phyloP scores from a whole-genome alignment of 228 moss, liverwort and hornwort genomes.

The Sphagnum magellanicum region DNA sequence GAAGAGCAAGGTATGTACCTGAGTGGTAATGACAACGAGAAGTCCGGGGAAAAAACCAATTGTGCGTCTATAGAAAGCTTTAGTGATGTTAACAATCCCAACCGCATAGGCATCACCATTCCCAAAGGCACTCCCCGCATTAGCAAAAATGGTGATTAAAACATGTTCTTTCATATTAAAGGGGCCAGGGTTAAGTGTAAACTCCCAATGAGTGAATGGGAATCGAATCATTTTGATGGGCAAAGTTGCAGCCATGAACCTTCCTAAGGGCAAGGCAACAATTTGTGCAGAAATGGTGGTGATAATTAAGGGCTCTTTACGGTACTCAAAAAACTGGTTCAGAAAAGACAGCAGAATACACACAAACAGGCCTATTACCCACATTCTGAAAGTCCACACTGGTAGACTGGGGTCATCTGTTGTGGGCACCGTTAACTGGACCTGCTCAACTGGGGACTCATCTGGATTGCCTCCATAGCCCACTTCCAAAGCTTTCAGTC shows the following conservation, averaged over 20 bases:
- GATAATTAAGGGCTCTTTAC: slow-evolving; percentile 23
- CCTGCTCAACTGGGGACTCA: slow-evolving; percentile 31
- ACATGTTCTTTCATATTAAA: slow-evolving; percentile 45
- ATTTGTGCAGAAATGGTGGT: slow-evolving; percentile 33
- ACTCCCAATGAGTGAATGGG: slow-evolving; percentile 14
- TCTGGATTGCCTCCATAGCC: slow-evolving; percentile 9
- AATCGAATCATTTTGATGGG: slow-evolving; percentile 10
- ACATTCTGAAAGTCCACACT: slow-evolving; percentile 33
- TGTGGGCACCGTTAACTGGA: slow-evolving; percentile 29
- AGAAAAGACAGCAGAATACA: slow-evolving; percentile 25
- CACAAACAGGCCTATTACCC: slow-evolving; percentile 15
- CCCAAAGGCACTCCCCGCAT: slow-evolving; percentile 29
- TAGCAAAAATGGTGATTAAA: slow-evolving; percentile 32
- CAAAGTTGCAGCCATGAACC: slow-evolving; percentile 24
- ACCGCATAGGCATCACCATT: slow-evolving; percentile 30
- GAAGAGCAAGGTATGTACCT: slow-evolving; percentile 13
- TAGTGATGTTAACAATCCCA: slow-evolving; percentile 11
- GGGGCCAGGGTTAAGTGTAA: slow-evolving; percentile 34
- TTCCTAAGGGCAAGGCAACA: slow-evolving; percentile 27
- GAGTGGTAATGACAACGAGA: slow-evolving; percentile 25
- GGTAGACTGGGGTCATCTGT: slow-evolving; percentile 29
- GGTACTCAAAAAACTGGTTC: slow-evolving; percentile 32
- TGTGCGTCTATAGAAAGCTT: slow-evolving; percentile 28
- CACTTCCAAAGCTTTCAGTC: not conserved
- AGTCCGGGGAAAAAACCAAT: slow-evolving; percentile 21